Evolutionary conservation across 257 asterid species (phyloP).

Genomic region (Verbascum thapsus): DNA sequence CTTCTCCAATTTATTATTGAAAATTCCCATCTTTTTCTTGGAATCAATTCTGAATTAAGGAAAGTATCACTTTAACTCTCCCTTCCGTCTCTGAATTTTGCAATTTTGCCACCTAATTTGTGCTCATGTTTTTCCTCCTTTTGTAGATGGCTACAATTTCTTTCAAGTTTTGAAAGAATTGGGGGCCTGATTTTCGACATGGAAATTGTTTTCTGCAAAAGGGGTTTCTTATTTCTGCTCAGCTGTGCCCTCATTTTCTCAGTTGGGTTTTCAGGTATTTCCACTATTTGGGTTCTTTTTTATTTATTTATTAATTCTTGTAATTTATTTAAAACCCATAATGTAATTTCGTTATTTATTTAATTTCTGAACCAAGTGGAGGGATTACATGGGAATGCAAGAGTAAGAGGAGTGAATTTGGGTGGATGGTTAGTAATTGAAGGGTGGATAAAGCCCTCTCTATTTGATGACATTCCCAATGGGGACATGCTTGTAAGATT

Average conservation of each 20-base stretch:
- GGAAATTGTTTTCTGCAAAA: constrained; percentile 53
- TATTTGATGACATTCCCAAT: constrained; percentile 68
- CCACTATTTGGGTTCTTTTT: background rate
- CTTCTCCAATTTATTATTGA: constrained; percentile 27
- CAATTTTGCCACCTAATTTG: too few relatives aligned
- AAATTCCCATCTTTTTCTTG: constrained; percentile 23
- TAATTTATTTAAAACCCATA: background rate
- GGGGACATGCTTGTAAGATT: constrained; percentile 75
- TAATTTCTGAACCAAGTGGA: constrained; percentile 46
- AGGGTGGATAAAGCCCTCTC: constrained; percentile 89
- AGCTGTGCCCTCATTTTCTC: constrained; percentile 45
- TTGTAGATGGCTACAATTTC: constrained; percentile 28
- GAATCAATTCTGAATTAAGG: constrained; percentile 47
- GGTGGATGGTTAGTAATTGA: constrained; percentile 92
- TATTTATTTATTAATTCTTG: background rate
- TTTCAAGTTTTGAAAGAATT: constrained; percentile 34
- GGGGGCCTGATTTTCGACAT: constrained; percentile 38
- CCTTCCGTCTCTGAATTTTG: constrained; percentile 8
- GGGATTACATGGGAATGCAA: constrained; percentile 54
- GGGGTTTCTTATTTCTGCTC: constrained; percentile 49
- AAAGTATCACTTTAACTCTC: constrained; percentile 42
- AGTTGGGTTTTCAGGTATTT: constrained; percentile 55
- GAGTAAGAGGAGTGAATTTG: constrained; percentile 80
- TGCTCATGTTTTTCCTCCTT: constrained; percentile 7
- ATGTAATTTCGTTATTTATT: constrained; percentile 5